Base-by-base conservation (phyloP, 1,284 basidiomycete species). In the Ceratobasidium papillatum region DNA sequence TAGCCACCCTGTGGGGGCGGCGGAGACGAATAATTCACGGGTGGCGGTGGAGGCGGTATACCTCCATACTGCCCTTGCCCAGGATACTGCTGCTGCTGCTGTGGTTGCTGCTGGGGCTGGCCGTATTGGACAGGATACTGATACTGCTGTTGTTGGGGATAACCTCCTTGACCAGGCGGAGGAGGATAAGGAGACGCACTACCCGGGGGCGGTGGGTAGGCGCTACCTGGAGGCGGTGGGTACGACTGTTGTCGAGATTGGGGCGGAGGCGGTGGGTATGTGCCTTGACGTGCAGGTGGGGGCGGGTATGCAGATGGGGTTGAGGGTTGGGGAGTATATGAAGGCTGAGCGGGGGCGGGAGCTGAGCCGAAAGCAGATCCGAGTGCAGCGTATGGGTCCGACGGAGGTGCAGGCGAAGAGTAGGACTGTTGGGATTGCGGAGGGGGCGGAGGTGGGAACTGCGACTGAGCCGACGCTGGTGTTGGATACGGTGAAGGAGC, bases 401-500 rank as follows among this genome's bases (percentile, higher is more conserved):
- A 19, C 12, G 75, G 36, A 38, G 76, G 75, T n/a, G 74, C 30
- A 9, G 73, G 58, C 2, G 75, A 76, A 1, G 74, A 71, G 32
- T 66, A 52, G 27, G 59, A 41, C 27, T 49, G 72, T 49, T 71
- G 74, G 27, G 78, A 73, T 34, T 79, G 78, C 12, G 79, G 79
- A 45, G 80, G 82, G 49, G 84, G 82, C 32, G 84, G 82, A 14
- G 84, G 81, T 7, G 82, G 82, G 0, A 84, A 74, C 9, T 79
- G 76, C 38, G 82, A 76, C 56, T 79, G 77, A 2, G 77, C 76
- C 9, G 75, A 78, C n/a, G 79, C 66, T 49, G 80, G 78, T 2
- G 78, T 75, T 59, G 78, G 56, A 34, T 59, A 59, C 11, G 54
- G 54, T 7, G 41, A 72, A 30, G 68, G 51, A 9, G 56, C 38